Evolutionary conservation across 2,329 filamentous ascomycete species (phyloP).

Genomic region (Penicillium sumatraense): DNA sequence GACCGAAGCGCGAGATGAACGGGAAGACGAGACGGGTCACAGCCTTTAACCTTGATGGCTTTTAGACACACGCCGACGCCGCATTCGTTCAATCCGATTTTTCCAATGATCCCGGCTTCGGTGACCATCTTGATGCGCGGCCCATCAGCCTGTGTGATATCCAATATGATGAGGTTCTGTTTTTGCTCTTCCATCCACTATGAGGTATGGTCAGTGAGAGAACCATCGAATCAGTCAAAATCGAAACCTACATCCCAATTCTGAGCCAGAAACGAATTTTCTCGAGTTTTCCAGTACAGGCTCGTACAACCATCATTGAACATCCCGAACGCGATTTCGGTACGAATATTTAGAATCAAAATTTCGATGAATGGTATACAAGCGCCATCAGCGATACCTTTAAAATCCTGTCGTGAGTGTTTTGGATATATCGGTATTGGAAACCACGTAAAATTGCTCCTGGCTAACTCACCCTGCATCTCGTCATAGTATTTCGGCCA

Average conservation of each 20-base stretch:
- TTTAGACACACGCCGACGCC: constrained; percentile 63
- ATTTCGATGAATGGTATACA: constrained; percentile 50
- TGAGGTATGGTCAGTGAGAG: no score
- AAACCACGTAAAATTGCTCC: no score
- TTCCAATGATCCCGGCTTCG: constrained; percentile 62
- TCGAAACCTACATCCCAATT: constrained; percentile 55
- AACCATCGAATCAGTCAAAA: no score
- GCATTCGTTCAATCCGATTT: constrained; percentile 60
- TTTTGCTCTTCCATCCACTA: no score
- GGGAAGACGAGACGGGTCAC: constrained; percentile 53
- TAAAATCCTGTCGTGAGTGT: no score
- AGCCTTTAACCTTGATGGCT: constrained; percentile 57
- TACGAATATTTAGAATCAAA: constrained; percentile 59
- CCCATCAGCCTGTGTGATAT: background rate
- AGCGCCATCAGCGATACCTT: constrained; percentile 53
- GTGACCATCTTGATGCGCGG: constrained; percentile 60
- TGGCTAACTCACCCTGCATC: constrained; percentile 19
- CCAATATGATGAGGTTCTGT: constrained; percentile 37
- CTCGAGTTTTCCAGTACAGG: constrained; percentile 49
- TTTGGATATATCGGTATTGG: no score
- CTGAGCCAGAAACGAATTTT: constrained; percentile 52
- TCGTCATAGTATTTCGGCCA: constrained; percentile 39
- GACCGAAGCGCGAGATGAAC: constrained; percentile 60
- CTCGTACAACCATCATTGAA: constrained; percentile 60
- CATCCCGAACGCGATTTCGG: constrained; percentile 59